Base-by-base conservation (phyloP, 257 asterid genomes). In the Lycium ferocissimum region DNA sequence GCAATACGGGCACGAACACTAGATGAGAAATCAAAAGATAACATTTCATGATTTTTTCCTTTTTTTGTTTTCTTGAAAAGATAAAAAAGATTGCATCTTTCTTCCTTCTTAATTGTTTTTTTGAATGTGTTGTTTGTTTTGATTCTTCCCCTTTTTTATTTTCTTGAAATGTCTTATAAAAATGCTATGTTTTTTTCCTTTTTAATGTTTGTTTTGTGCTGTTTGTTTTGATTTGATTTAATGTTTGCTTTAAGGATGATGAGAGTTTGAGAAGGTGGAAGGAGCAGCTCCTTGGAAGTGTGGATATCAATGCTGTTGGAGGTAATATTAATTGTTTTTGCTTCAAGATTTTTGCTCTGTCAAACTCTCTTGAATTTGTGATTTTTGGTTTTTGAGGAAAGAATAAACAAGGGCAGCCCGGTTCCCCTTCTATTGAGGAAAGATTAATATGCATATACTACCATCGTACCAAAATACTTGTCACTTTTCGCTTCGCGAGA, bases 221-320 rank as follows among this genome's bases (percentile, higher is more conserved):
- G 33, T 78, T 70, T 75, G 51, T 63, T 72, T 84, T 38, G 63
- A 15, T 62, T 62, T 80, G 81, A 49, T 12, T 45, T 58, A 15
- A 22, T 33, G n/a, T 61, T 65, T 65, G 71, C 43, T 66, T 80
- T 79, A 86, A 95, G 99, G 98, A 94, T 87, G 99, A 95, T 88
- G 98, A 95, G 95, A 95, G 99, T 84, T 91, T 95, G 91, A 93
- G 97, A 87, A 95, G 97, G 88, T 95, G 99, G 99, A 95, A 95
- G 92, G 97, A 95, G 40, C 99, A 95, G 45, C 98, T 95, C 83
- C 95, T 95, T 57, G 99, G 98, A 66, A 92, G 95, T 81, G 97
- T 95, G 86, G 98, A 95, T 85, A 88, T 95, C 9, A 87, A 90
- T 62, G 84, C 99, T 88, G 99, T 91, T 89, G 98, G 97, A 92